A percentile compares a stretch with the other conserved stretches of the same genome.
Conservation (phyloP, 345 rosid genomes). For the Gossypium thurberi region DNA sequence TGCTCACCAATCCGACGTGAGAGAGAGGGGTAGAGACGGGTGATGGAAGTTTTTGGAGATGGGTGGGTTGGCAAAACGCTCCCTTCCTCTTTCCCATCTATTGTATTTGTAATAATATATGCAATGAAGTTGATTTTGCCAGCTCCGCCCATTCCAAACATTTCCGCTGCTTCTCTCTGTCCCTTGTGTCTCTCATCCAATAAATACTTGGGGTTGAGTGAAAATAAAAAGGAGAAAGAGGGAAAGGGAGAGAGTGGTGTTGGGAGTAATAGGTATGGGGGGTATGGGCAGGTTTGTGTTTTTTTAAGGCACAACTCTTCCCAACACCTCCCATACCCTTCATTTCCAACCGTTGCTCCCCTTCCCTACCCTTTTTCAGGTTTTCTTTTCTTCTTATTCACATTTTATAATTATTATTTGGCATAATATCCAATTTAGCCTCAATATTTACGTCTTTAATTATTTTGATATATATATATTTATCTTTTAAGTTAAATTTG, state of each 20-base stretch:
- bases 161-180: conserved; percentile 17
- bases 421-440: too few relatives aligned
- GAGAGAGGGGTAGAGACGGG: background rate
- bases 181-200: background rate
- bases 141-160: conserved; percentile 18
- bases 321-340: conserved; percentile 24
- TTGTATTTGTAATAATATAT: too few relatives aligned
- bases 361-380: background rate
- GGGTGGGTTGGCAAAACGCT: conserved; percentile 13
- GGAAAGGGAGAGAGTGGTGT: background rate
- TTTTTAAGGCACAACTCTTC: background rate
- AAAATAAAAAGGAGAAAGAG: background rate
- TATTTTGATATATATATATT: too few relatives aligned
- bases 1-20: background rate
- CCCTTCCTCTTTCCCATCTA: background rate
- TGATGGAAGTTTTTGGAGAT: conserved; percentile 10
- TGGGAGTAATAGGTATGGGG: conserved; percentile 20
- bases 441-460: too few relatives aligned
- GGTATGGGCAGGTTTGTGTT: conserved; percentile 10
- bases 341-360: conserved; percentile 12
- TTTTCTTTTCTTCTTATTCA: background rate
- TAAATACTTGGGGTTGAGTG: too few relatives aligned
- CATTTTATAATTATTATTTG: too few relatives aligned
- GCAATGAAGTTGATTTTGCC: background rate
- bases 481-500: too few relatives aligned